phyloP scores from a whole-genome alignment of 176 grass and related monocot species.

The Triticum timopheevii region DNA sequence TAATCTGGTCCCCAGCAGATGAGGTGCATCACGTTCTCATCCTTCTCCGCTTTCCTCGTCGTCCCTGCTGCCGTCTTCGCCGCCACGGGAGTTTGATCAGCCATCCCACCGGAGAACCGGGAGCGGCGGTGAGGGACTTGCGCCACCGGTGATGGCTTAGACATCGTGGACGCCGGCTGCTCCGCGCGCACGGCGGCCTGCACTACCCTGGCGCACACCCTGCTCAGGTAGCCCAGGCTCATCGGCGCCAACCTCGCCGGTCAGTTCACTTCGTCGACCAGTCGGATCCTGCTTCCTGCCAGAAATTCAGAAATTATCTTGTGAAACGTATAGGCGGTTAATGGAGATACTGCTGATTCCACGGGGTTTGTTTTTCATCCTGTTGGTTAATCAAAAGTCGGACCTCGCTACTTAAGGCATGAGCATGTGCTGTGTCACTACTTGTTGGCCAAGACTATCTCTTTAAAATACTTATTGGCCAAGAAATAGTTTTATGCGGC shows the following conservation, averaged over 20 bases:
- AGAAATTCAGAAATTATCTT: neutral
- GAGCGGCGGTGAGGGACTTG: neutral
- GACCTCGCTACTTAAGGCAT: neutral
- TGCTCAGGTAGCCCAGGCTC: conserved; percentile 2
- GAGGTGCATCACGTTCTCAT: neutral
- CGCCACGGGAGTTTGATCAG: neutral
- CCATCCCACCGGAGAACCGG: neutral
- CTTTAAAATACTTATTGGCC: neutral
- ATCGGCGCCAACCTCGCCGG: neutral
- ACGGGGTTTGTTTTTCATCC: neutral
- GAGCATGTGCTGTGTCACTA: neutral
- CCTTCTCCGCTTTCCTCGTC: neutral
- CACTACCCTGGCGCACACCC: conserved; percentile 8
- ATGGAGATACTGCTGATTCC: too few species aligned
- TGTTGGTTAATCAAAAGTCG: neutral
- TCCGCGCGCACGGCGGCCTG: neutral
- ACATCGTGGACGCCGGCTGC: neutral
- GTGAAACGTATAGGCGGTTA: neutral
- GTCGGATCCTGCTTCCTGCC: neutral
- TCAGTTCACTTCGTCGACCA: neutral
- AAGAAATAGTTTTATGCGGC: neutral
- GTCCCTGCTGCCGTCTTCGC: neutral
- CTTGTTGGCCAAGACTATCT: neutral
- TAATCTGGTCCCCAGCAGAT: neutral
- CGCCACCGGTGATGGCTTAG: neutral